Base-by-base conservation (phyloP, 2,329 filamentous ascomycete species). In the Fusarium chaquense region DNA sequence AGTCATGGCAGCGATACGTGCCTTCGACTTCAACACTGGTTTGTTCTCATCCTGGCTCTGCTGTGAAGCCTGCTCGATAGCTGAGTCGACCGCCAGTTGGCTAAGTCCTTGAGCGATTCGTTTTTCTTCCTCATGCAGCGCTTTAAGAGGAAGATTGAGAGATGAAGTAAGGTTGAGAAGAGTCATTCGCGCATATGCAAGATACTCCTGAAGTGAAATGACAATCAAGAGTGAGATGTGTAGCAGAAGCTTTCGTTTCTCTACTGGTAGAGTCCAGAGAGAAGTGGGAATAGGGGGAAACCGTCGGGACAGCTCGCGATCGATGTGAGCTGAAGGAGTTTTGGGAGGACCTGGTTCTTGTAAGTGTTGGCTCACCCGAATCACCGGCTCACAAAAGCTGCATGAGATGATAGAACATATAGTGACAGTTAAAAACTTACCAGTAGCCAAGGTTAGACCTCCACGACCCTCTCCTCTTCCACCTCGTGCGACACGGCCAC, bases 161-260 rank as follows among this genome's bases (percentile, higher is more conserved):
- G 91, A 93, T 3, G 90, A 91, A 3, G 91, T 85, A 41, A 95
- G 78, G 69, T 91, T 85, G 18, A 93, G 81, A 54, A 97, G 83
- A 22, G 96, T 81, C 4, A 92, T 83, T 15, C 93, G 87, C 5
- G 92, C 92, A 73, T 93, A 90, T 6, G 91, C 88, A 43, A 85
- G 88, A 78, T 96, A 97, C 67, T 92, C 88, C 74, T 96, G 90
- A 16, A 97, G 81, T 4, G 92, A 94, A 4, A 97, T 81, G 8
- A 94, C 75, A 28, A 96, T 82, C 4, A 97, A 82, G 1, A 97
- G 82, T 41, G 93, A 81, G 1, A 89, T 87, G 72, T 96, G 91
- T 10, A 97, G 80, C 9, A 97, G 84, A 10, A 94, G 82, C 28
- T 86, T 85, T 45, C 90, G 84, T 73, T 90, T 91, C 53, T 89